Conservation (phyloP, 805 yeast species). For the Cyberlindnera americana region DNA sequence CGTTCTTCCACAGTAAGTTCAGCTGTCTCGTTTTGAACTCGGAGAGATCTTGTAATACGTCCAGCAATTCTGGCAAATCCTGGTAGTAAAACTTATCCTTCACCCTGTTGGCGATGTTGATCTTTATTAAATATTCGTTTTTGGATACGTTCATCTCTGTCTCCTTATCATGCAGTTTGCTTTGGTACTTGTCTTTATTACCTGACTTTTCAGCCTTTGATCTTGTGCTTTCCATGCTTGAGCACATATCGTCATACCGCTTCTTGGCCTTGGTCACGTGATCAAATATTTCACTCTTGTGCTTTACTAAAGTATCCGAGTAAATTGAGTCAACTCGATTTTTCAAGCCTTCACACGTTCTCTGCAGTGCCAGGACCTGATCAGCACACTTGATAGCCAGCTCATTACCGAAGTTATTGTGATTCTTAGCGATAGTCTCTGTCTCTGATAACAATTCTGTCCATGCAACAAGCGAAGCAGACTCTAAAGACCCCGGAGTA, state of each 20-base stretch:
- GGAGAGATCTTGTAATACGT: conserved; percentile 77
- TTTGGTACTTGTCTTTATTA: conserved; percentile 43
- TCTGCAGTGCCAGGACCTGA: conserved; percentile 52
- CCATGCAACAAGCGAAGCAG: conserved; percentile 88
- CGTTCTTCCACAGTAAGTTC: conserved; percentile 62
- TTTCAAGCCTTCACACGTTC: conserved; percentile 50
- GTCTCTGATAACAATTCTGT: conserved; percentile 81
- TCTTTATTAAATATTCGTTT: conserved; percentile 74
- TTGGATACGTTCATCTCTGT: conserved; percentile 85
- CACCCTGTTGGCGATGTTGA: conserved; percentile 81
- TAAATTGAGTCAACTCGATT: conserved; percentile 55
- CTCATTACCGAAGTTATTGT: conserved; percentile 53
- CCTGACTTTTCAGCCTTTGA: conserved; percentile 63
- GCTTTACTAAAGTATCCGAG: conserved; percentile 45
- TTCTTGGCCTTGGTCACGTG: conserved; percentile 46
- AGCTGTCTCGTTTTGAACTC: conserved; percentile 71
- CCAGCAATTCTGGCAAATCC: conserved; percentile 88
- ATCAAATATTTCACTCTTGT: conserved; percentile 32
- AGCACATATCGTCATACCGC: conserved; percentile 78
- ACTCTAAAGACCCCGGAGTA: conserved; percentile 93
- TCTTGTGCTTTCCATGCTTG: conserved; percentile 75
- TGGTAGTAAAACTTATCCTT: conserved; percentile 92
- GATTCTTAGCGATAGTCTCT: conserved; percentile 72
- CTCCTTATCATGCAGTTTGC: conserved; percentile 57
- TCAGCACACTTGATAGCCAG: conserved; percentile 57